These are phyloP conservation scores for Chlorophyllum brunneum DNA, from an alignment of 768 basidiomycete genomes.

Conservation along the genomic window DNA sequence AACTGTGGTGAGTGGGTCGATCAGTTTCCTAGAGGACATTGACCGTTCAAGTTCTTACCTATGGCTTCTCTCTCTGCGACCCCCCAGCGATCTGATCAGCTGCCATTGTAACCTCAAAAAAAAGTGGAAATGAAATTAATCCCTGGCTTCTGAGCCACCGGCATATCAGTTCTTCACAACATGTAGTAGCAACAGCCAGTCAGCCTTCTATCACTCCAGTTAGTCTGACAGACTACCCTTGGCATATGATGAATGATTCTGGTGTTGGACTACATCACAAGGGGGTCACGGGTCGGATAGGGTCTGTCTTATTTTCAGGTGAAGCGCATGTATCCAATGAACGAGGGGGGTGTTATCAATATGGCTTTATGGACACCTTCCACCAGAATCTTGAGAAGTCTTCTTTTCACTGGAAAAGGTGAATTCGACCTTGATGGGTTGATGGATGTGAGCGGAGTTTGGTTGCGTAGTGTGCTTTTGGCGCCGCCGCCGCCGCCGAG, in stretches of 20 bases:
- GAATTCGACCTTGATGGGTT: constrained; percentile 4
- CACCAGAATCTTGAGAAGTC: constrained; percentile 13
- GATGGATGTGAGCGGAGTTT: constrained; percentile 12
- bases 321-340: background rate
- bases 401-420: background rate
- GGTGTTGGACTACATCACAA: constrained; percentile 3
- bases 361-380: constrained; percentile 1
- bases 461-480: constrained; percentile 4
- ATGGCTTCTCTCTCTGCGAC: background rate
- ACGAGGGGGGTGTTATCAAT: background rate
- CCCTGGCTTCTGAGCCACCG: constrained; percentile 5
- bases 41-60: background rate
- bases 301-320: background rate
- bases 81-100: constrained; percentile 7
- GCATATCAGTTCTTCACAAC: constrained; percentile 3
- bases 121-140: background rate
- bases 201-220: background rate
- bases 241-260: constrained; percentile 6
- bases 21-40: background rate
- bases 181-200: background rate
- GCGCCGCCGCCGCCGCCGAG: constrained; percentile 8
- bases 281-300: background rate
- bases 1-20: background rate
- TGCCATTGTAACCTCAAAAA: background rate
- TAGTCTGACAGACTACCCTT: constrained; percentile 2